Evolutionary conservation across 2,329 filamentous ascomycete genomes (phyloP).

Genomic region (Dothideomycetes sp.): DNA sequence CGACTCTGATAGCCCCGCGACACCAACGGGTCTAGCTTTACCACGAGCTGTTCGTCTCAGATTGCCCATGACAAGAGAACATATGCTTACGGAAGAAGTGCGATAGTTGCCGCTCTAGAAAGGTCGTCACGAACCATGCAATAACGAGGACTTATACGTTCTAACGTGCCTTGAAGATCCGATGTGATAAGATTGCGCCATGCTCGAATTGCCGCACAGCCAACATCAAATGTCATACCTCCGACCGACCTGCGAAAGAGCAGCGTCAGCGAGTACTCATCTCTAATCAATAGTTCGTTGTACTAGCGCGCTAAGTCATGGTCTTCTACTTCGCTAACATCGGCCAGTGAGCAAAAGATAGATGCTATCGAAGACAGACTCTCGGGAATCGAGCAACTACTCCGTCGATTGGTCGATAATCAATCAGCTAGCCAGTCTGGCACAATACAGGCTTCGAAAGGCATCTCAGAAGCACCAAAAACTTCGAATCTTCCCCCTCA

Average conservation of each 20-base stretch:
- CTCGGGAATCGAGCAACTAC: conserved; percentile 12
- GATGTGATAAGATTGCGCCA: conserved; percentile 9
- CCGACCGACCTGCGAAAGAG: conserved; percentile 3
- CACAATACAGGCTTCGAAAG: not conserved
- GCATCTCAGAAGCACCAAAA: not conserved
- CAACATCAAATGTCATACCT: conserved; percentile 8
- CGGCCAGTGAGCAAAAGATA: too few species aligned
- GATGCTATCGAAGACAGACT: conserved; percentile 14
- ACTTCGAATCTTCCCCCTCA: too few species aligned
- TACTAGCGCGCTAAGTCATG: too few species aligned
- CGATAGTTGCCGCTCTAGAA: conserved; percentile 2
- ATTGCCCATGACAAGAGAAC: too few species aligned
- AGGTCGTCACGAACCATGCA: not conserved
- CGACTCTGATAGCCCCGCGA: not conserved
- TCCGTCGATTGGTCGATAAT: conserved; percentile 1
- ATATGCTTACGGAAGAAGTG: not conserved
- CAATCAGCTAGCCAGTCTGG: too few species aligned
- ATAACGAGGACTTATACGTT: too few species aligned
- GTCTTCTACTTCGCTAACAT: too few species aligned
- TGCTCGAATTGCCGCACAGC: conserved; percentile 9
- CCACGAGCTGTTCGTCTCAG: not conserved
- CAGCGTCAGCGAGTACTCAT: conserved; percentile 8
- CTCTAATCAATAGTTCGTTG: conserved; percentile 10
- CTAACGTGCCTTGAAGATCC: conserved; percentile 2
- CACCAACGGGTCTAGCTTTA: not conserved